A percentile compares a stretch with the other conserved stretches of the same genome.
These are phyloP conservation scores for Fonsecaea pedrosoi DNA, from an alignment of 2,329 filamentous ascomycete species.

Conservation along the genomic window DNA sequence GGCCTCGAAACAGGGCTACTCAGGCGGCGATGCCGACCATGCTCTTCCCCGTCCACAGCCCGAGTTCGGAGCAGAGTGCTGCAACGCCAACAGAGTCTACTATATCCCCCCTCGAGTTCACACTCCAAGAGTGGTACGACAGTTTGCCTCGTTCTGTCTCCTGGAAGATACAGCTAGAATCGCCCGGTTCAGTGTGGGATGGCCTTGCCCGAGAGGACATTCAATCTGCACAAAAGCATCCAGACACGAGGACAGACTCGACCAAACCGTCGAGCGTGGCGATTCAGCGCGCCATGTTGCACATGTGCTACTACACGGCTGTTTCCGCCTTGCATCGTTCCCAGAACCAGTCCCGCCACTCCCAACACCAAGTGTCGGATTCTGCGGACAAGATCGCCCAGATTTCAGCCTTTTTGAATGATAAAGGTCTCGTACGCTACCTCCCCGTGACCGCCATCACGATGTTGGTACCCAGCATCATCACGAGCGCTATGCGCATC, in stretches of 20 bases:
- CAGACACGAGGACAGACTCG: background rate
- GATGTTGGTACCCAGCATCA: conserved; percentile 23
- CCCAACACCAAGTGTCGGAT: conserved; percentile 6
- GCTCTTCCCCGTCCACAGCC: conserved; percentile 15
- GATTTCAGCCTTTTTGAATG: conserved; percentile 14
- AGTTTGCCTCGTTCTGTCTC: conserved; percentile 6
- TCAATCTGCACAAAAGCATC: background rate
- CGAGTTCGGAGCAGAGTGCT: conserved; percentile 4
- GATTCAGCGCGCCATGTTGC: conserved; percentile 19
- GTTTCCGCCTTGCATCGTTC: conserved; percentile 22
- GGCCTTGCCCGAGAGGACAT: background rate
- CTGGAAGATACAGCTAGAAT: background rate
- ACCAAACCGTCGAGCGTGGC: conserved; percentile 10
- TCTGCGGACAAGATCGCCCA: conserved; percentile 13
- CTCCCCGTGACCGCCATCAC: conserved; percentile 20
- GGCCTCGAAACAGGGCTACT: background rate
- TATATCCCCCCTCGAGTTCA: conserved; percentile 6
- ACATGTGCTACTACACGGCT: conserved; percentile 18
- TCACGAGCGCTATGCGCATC: conserved; percentile 11
- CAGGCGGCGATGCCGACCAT: conserved; percentile 1
- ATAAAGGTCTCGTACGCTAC: conserved; percentile 15
- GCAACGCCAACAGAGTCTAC: background rate
- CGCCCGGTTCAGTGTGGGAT: background rate
- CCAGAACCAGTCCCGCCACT: background rate
- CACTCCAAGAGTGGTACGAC: conserved; percentile 15